Conservation (phyloP, 768 basidiomycete species). For the Tricholoma flavovirens region DNA sequence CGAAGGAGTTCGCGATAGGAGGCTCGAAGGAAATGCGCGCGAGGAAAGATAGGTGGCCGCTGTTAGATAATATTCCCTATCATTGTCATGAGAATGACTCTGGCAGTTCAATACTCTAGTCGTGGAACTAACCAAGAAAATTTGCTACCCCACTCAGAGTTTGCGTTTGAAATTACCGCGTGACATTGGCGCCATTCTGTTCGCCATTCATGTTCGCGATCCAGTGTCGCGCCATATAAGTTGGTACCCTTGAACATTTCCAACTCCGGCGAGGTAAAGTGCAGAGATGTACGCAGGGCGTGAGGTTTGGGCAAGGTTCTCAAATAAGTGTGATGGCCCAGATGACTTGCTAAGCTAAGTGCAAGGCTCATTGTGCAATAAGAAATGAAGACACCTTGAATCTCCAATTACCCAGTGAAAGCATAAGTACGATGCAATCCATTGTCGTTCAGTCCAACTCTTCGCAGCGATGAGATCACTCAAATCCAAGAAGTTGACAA, state of each 20-base stretch:
- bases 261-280: constrained; percentile 61
- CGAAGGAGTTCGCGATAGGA: constrained; percentile 56
- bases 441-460: constrained; percentile 59
- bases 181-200: constrained; percentile 57
- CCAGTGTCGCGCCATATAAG: constrained; percentile 68
- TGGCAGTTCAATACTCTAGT: neutral
- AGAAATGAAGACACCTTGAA: constrained; percentile 26
- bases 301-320: constrained; percentile 53
- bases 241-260: constrained; percentile 73
- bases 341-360: constrained; percentile 13
- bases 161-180: constrained; percentile 28
- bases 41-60: constrained; percentile 80
- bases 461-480: constrained; percentile 17
- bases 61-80: constrained; percentile 66
- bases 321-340: constrained; percentile 58
- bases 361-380: constrained; percentile 2
- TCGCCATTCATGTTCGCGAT: constrained; percentile 58
- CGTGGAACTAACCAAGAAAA: constrained; percentile 60
- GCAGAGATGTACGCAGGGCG: constrained; percentile 64
- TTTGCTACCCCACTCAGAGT: constrained; percentile 36
- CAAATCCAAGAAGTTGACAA: constrained; percentile 34
- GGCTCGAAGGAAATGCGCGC: constrained; percentile 82
- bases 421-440: constrained; percentile 60
- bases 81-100: constrained; percentile 5
- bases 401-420: constrained; percentile 53